Evolutionary conservation across 345 rosid species (phyloP), one percentile per base, ranked within the genome.

Genomic region (Eucalyptus polyanthemos): DNA sequence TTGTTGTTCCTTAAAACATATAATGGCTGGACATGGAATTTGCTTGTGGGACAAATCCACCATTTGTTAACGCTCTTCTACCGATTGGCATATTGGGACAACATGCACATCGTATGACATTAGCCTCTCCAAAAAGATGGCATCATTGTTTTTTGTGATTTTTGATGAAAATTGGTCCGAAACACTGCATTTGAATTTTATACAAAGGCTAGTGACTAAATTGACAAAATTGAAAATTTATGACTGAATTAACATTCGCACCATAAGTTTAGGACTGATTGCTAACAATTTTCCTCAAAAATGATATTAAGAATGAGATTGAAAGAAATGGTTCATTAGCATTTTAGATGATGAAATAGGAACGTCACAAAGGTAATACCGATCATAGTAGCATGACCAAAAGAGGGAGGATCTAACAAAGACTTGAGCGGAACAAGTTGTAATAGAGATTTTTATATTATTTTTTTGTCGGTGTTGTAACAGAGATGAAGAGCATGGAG

Each of bases 141-240:
- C 14, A 37, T 72, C 45, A 72, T 37, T 19, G 25, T 19, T 37
- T 37, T 10, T 34, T 42, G 22, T 1, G 10, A 10, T 3, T 2
- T 1, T 37, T 1, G 21, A n/a, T n/a, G 1, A 53, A 9, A 72
- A 37, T 1, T 10, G 13, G 9, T 1, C 2, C 4, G 0, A 19
- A 34, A 2, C 1, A 37, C 4, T 16, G 0, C 6, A 16, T 31
- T 72, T 2, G 4, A 72, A 37, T 72, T 37, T 19, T 8, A 2
- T 21, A 1, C 3, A 16, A 34, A 72, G 0, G 1, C 21, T 72
- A 3, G 6, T 11, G 2, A 72, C 3, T 37, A 19, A 37, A 21
- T 37, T 31, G 0, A 69, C 12, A 9, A 34, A 34, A 34, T 67
- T 31, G 2, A 69, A 69, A 31, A 15, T 2, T 69, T 9, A 8